phyloP scores from a whole-genome alignment of 371 early-diverging fungal genomes.

The Coemansia sp. region DNA sequence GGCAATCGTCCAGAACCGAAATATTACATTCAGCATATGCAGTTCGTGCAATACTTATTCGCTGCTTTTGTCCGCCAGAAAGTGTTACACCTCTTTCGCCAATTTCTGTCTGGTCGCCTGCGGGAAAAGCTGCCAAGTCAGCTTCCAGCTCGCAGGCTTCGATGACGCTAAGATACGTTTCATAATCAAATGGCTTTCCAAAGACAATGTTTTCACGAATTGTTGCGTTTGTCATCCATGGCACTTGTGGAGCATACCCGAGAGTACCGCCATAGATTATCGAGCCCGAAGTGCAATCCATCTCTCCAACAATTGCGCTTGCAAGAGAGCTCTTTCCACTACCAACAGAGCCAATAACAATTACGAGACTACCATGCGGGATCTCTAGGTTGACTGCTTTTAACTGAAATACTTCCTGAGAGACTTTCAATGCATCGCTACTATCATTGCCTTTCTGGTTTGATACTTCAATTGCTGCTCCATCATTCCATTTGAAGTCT shows the following conservation, averaged over 20 bases:
- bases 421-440: no score
- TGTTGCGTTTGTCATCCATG: constrained; percentile 93
- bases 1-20: constrained; percentile 75
- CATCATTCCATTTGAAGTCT: constrained; percentile 41
- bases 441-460: no score
- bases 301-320: constrained; percentile 85
- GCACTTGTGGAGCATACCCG: constrained; percentile 83
- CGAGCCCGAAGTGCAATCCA: constrained; percentile 70
- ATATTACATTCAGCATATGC: constrained; percentile 82
- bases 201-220: constrained; percentile 91
- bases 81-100: constrained; percentile 91
- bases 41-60: constrained; percentile 77
- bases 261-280: constrained; percentile 70
- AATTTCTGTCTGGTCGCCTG: constrained; percentile 88
- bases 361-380: constrained; percentile 64
- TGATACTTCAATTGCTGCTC: constrained; percentile 5
- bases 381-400: constrained; percentile 60
- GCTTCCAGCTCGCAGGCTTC: constrained; percentile 62
- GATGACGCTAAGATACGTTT: constrained; percentile 64
- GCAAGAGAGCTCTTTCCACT: constrained; percentile 84
- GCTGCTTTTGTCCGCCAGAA: constrained; percentile 83
- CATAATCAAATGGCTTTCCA: constrained; percentile 73
- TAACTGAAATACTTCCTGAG: background rate
- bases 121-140: constrained; percentile 73
- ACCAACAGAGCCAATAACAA: constrained; percentile 86